A percentile compares a stretch with the other conserved stretches of the same genome.
These are phyloP conservation scores for Paratinospora sagittata DNA, from an alignment of 164 flowering plant genomes.

Conservation along the genomic window DNA sequence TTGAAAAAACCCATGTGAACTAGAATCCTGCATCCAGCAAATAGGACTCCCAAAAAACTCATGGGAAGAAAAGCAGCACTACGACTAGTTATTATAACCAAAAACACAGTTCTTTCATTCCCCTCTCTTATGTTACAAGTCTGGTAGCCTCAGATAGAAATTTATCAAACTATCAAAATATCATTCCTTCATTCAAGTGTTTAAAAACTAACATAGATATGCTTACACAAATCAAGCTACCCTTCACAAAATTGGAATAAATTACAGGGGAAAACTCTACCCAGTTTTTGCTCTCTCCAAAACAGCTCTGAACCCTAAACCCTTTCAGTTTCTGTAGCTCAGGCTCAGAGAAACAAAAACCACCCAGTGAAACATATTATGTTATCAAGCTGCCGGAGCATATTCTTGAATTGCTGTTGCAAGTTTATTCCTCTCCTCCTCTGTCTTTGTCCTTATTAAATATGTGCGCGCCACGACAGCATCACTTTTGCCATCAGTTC, in stretches of 20 bases:
- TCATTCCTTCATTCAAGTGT: not conserved
- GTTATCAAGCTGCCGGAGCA: constrained; percentile 29
- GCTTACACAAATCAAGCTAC: constrained; percentile 1
- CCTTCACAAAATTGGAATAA: constrained; percentile 3
- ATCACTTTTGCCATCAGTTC: constrained; percentile 32
- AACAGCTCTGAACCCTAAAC: not conserved
- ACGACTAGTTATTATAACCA: not conserved
- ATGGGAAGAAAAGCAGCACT: not conserved
- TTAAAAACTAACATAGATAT: not conserved
- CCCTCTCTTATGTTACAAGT: constrained; percentile 7
- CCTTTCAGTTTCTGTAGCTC: not conserved
- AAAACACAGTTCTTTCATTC: not conserved
- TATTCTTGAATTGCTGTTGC: constrained; percentile 29
- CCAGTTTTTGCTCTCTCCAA: not conserved
- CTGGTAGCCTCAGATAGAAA: constrained; percentile 4
- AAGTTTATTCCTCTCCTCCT: constrained; percentile 63
- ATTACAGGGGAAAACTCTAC: not conserved
- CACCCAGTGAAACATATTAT: not conserved
- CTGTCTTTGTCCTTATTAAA: constrained; percentile 65
- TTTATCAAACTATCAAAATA: not conserved
- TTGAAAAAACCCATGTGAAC: too few relatives aligned
- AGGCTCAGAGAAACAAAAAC: not conserved
- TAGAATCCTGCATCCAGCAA: too few relatives aligned
- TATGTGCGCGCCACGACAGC: constrained; percentile 65
- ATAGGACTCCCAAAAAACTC: not conserved